These are phyloP conservation scores for Lanmaoa pseudosensibilis DNA, from an alignment of 768 basidiomycete genomes.

Conservation along the genomic window DNA sequence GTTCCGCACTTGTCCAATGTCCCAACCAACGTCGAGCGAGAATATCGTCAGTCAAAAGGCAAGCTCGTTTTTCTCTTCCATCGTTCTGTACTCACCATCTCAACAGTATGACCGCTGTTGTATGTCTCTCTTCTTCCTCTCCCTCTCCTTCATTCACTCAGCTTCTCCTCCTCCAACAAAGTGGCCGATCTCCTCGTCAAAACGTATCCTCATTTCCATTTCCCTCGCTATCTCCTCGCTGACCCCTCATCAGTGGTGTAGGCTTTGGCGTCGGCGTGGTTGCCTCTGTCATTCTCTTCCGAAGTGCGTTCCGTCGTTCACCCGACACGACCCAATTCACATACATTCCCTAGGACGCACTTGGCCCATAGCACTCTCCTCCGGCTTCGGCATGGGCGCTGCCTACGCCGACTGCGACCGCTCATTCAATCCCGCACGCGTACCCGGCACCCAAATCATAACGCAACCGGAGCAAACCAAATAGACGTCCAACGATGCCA, in stretches of 20 bases:
- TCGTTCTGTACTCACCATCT: not conserved
- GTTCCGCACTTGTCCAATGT: slow-evolving; percentile 34
- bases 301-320: slow-evolving; percentile 56
- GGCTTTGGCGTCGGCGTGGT: slow-evolving; percentile 89
- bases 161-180: slow-evolving; percentile 19
- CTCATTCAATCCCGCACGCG: slow-evolving; percentile 86
- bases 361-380: slow-evolving; percentile 86
- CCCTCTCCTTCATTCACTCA: slow-evolving; percentile 21
- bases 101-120: slow-evolving; percentile 81
- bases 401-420: slow-evolving; percentile 93
- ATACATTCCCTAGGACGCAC: slow-evolving; percentile 65
- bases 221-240: not conserved
- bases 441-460: slow-evolving; percentile 80
- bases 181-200: slow-evolving; percentile 86
- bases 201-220: slow-evolving; percentile 51
- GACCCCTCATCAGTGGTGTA: slow-evolving; percentile 57
- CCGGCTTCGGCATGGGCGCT: slow-evolving; percentile 83
- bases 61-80: not conserved
- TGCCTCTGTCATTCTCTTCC: slow-evolving; percentile 87
- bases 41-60: slow-evolving; percentile 91
- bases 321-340: slow-evolving; percentile 3
- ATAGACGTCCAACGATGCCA: slow-evolving; percentile 5
- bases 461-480: slow-evolving; percentile 34
- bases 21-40: slow-evolving; percentile 81
- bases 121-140: slow-evolving; percentile 48